Base-by-base conservation (phyloP, 2,329 filamentous ascomycete species). In the Reticulascus tulasneorum region DNA sequence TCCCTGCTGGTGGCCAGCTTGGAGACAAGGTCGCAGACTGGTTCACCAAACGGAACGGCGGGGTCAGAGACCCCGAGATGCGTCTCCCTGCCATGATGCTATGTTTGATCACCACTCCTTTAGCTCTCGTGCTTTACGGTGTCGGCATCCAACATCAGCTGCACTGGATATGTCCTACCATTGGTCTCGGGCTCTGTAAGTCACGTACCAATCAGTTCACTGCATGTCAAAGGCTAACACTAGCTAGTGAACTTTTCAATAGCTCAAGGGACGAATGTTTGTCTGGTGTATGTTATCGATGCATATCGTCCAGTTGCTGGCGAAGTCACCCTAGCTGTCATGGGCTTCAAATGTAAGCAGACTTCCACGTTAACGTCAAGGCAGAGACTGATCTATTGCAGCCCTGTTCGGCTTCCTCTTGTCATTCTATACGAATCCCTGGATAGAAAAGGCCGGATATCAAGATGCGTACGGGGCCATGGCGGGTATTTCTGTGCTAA, bases 401-500 rank as follows among this genome's bases (percentile, higher is more conserved):
- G 68, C 71, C 12, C 51, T 68, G 7, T 77, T 79, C 47, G 75
- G 73, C 5, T 79, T 79, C 49, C 56, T 79, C 1, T 59, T 79
- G 2, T 74, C 69, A 0, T 79, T 79, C 49, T 79, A 79, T 49
- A 78, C 73, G 2, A 79, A 79, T 47, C 66, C 71, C 0, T 79
- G 75, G 75, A 66, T 79, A 23, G 54, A 60, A 7, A 20, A 61
- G 37, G 54, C 54, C 1, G 76, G 75, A 1, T 79, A 79, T 46
- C 42, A 58, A 10, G 56, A 63, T 23, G 67, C 74, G 3, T 79
- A 67, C 42, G 73, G 74, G 4, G 60, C 66, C n/a, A 78, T 79
- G 74, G 75, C 73, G 7, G 73, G 64, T 9, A 77, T 79, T 29
- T 58, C 66, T 9, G 66, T 60, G 10, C 59, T 47, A 11, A 54